Base-by-base conservation (phyloP, 306 rosid genomes). In the Castanopsis chinensis region DNA sequence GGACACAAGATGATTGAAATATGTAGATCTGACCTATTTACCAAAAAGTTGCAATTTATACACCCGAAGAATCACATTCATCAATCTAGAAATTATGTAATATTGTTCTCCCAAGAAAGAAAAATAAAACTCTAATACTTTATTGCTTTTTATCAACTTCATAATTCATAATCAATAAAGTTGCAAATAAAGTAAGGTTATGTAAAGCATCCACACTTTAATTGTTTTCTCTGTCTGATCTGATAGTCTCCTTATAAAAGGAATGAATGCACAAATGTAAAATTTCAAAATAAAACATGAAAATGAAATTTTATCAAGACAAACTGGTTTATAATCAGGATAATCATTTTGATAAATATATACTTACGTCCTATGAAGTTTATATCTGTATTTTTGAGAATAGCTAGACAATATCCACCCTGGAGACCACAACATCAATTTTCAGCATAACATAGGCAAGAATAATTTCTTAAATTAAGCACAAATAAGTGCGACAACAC, bases 351-450 rank as follows among this genome's bases (percentile, higher is more conserved):
- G 37, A 71, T 51, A 25, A 25, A 72, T 45, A 78, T 82, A 86
- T 81, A 81, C 98, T 93, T 76, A 96, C 98, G 98, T 85, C 99
- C 99, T 37, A 96, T 90, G 78, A 96, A 84, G 73, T 93, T 87
- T 56, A 95, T 71, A 75, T 80, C 78, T 71, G 52, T 68, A 77
- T 96, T 93, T 81, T 85, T 90, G 81, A 83, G 30, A 56, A 96
- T 27, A 20, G 84, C 96, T 74, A 93, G 77, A 76, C 99, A 96
- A 78, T 0, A 0, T 78, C 65, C 51, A 61, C 37, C 80, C 99
- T 94, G 93, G 13, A 75, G 19, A 69, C 61, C 75, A 85, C 19
- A 83, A 74, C 60, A 76, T 79, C 25, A 35, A 79, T 71, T 25
- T 35, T 65, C 19, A 65, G 49, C 12, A 63, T 4, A 7, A 65